Evolutionary conservation across 129 eudicot species (phyloP).

Genomic region (Lactuca saligna): DNA sequence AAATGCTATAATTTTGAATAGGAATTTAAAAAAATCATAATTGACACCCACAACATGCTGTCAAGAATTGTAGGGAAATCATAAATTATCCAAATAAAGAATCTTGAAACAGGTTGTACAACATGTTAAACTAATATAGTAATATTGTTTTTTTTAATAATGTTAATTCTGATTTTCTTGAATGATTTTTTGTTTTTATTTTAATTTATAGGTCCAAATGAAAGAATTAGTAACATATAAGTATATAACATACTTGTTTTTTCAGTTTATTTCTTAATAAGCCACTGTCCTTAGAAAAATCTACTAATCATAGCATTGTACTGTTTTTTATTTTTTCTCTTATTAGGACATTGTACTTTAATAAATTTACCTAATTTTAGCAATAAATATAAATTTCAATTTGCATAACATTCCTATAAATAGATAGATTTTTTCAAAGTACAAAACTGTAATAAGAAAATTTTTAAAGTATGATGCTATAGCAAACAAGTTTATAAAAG

Average conservation of each 20-base stretch:
- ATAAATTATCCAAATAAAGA: slow-evolving; percentile 24
- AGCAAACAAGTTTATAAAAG: no score
- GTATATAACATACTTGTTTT: no score
- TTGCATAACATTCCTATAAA: neutral
- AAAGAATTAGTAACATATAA: neutral
- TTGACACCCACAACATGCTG: slow-evolving; percentile 22
- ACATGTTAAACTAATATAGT: slow-evolving; percentile 13
- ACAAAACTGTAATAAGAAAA: no score
- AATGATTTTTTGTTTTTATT: neutral
- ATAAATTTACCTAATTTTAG: no score
- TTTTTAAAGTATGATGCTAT: no score
- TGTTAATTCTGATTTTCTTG: slow-evolving; percentile 12
- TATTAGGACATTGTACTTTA: no score
- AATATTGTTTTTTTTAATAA: neutral
- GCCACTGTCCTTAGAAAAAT: no score
- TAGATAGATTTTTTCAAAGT: no score
- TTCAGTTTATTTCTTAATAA: no score
- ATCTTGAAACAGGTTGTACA: slow-evolving; percentile 30
- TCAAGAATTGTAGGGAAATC: slow-evolving; percentile 21
- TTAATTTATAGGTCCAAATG: neutral
- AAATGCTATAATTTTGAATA: neutral
- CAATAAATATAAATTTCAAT: no score
- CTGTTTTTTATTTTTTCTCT: no score
- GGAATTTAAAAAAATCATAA: neutral
- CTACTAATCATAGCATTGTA: no score